These are phyloP conservation scores for Dryas octopetala DNA, from an alignment of 306 rosid species.

Conservation along the genomic window DNA sequence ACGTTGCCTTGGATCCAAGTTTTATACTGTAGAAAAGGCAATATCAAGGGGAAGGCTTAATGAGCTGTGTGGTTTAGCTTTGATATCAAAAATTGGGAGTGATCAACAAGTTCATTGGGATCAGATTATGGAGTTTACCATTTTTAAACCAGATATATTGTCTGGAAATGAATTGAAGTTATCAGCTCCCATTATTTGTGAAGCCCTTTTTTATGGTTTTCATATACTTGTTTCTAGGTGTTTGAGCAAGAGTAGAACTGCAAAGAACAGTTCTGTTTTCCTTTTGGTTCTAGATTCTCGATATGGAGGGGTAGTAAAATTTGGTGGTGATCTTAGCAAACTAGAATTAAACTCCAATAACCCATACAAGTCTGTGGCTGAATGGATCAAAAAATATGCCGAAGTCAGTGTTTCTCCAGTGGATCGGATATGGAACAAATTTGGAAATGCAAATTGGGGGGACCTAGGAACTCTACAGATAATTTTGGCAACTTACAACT, in stretches of 20 bases:
- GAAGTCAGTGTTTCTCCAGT: conserved; percentile 66
- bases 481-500: conserved; percentile 77
- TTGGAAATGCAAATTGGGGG: conserved; percentile 91
- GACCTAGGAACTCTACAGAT: conserved; percentile 82
- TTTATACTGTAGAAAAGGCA: conserved; percentile 69
- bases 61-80: conserved; percentile 71
- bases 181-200: conserved; percentile 60
- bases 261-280: conserved; percentile 61
- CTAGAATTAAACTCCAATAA: conserved; percentile 66
- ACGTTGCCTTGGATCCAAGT: conserved; percentile 69
- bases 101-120: conserved; percentile 70
- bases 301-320: conserved; percentile 69
- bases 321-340: conserved; percentile 79
- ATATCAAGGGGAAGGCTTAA: conserved; percentile 70
- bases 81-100: conserved; percentile 56
- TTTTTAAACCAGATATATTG: conserved; percentile 64
- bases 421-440: conserved; percentile 78
- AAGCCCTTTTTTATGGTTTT: conserved; percentile 88
- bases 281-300: conserved; percentile 73
- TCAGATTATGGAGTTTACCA: conserved; percentile 67
- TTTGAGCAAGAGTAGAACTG: conserved; percentile 60
- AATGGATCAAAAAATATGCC: conserved; percentile 71
- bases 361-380: conserved; percentile 65
- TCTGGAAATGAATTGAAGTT: conserved; percentile 50
- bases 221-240: conserved; percentile 78